Conservation (phyloP, 2,329 filamentous ascomycete species). For the Cyphellophora attinorum region DNA sequence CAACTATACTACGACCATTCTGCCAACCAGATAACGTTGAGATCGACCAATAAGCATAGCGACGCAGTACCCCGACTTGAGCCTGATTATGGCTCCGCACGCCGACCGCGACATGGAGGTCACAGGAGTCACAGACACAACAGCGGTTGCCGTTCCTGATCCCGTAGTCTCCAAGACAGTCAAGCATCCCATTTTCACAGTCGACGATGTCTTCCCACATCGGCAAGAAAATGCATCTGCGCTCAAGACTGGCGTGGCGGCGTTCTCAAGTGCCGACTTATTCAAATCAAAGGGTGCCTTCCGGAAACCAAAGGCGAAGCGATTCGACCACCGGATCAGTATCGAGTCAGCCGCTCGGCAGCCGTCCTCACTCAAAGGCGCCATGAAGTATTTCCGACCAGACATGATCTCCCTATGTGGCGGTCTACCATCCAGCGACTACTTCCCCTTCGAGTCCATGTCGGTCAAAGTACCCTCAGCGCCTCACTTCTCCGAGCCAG, state of each 20-base stretch:
- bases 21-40: no score
- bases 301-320: slow-evolving; percentile 65
- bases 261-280: slow-evolving; percentile 10
- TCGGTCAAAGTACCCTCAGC: slow-evolving; percentile 62
- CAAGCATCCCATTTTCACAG: slow-evolving; percentile 35
- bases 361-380: slow-evolving; percentile 69
- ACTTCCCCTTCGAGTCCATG: slow-evolving; percentile 83
- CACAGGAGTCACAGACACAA: slow-evolving; percentile 25
- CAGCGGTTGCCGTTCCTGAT: slow-evolving; percentile 26
- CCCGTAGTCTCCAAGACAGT: slow-evolving; percentile 17
- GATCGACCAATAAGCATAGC: no score
- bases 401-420: slow-evolving; percentile 85
- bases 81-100: slow-evolving; percentile 18
- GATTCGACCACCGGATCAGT: slow-evolving; percentile 65
- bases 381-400: slow-evolving; percentile 68
- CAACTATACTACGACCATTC: no score
- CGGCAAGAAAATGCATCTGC: slow-evolving; percentile 59
- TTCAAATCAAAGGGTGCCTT: slow-evolving; percentile 25
- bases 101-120: slow-evolving; percentile 5
- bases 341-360: slow-evolving; percentile 48
- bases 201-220: slow-evolving; percentile 57
- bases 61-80: no score
- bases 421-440: slow-evolving; percentile 64
- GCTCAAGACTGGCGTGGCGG: slow-evolving; percentile 12
- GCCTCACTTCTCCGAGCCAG: slow-evolving; percentile 61